Percentiles rank a stretch among this genome's conserved stretches.
These are phyloP conservation scores for Rhizopogon salebrosus DNA, from an alignment of 768 basidiomycete species.

Conservation along the genomic window DNA sequence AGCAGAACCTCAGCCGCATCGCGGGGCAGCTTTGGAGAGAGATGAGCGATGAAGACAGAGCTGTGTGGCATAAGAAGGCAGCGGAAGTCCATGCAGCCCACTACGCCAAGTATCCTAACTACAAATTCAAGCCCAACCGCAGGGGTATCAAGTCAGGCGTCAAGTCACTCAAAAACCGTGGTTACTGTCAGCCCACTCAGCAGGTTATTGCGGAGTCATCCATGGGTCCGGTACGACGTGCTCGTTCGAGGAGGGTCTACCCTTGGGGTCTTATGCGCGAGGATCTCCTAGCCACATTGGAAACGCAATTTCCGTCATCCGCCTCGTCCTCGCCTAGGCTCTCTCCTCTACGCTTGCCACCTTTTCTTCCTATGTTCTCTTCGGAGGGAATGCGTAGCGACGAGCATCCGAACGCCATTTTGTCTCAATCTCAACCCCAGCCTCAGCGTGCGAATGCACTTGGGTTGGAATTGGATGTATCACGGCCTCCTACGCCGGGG, in stretches of 20 bases:
- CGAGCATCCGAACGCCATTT: background rate
- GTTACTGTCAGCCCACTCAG: slow-evolving; percentile 23
- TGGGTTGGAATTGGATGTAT: slow-evolving; percentile 8
- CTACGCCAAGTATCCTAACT: slow-evolving; percentile 20
- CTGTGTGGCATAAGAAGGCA: slow-evolving; percentile 31
- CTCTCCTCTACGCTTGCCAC: slow-evolving; percentile 13
- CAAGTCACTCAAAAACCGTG: slow-evolving; percentile 14
- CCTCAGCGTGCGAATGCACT: slow-evolving; percentile 3
- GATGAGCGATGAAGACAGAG: slow-evolving; percentile 30
- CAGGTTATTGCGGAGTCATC: slow-evolving; percentile 34
- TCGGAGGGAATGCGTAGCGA: background rate
- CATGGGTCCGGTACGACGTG: slow-evolving; percentile 28
- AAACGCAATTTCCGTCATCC: background rate
- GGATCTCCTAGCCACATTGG: slow-evolving; percentile 10
- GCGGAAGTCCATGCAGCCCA: slow-evolving; percentile 23
- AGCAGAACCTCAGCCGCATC: slow-evolving; percentile 50
- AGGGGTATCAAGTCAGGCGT: slow-evolving; percentile 9
- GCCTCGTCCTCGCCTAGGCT: slow-evolving; percentile 4
- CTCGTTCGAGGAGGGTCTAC: slow-evolving; percentile 25
- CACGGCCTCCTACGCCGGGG: slow-evolving; percentile 19
- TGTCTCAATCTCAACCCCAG: slow-evolving; percentile 12
- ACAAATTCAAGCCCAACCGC: slow-evolving; percentile 24
- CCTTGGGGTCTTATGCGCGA: slow-evolving; percentile 6
- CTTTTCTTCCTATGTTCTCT: slow-evolving; percentile 12
- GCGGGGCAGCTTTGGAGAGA: slow-evolving; percentile 50